Conservation (phyloP, 1,284 basidiomycete species). For the Naganishia sp. region DNA sequence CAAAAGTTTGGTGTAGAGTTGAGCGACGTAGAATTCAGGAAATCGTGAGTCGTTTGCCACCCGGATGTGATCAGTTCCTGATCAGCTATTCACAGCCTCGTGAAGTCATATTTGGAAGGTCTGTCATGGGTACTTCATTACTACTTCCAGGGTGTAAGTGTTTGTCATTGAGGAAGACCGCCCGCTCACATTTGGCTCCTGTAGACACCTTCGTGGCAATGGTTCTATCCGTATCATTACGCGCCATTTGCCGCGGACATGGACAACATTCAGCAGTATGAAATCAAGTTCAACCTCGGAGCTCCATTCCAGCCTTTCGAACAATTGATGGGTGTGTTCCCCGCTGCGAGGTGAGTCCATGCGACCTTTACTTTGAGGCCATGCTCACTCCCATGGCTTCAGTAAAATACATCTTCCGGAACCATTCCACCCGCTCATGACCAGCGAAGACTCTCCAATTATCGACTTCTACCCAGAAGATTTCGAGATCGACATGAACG, state of each 20-base stretch:
- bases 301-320: slow-evolving; percentile 95
- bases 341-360: slow-evolving; percentile 72
- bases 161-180: slow-evolving; percentile 7
- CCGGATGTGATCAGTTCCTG: not conserved
- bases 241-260: slow-evolving; percentile 98
- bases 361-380: not conserved
- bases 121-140: slow-evolving; percentile 95
- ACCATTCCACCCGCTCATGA: slow-evolving; percentile 88
- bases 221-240: slow-evolving; percentile 99
- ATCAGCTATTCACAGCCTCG: slow-evolving; percentile 62
- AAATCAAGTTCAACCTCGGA: slow-evolving; percentile 72
- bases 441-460: slow-evolving; percentile 81
- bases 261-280: slow-evolving; percentile 72
- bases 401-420: slow-evolving; percentile 85
- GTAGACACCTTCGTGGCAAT: slow-evolving; percentile 95
- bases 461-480: slow-evolving; percentile 92
- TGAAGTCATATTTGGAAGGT: slow-evolving; percentile 85
- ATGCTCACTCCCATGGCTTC: slow-evolving; percentile 24
- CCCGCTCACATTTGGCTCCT: slow-evolving; percentile 20
- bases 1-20: slow-evolving; percentile 86
- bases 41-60: slow-evolving; percentile 60
- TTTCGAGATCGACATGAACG: slow-evolving; percentile 99
- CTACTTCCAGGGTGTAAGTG: slow-evolving; percentile 92
- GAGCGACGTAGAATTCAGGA: slow-evolving; percentile 71
- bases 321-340: slow-evolving; percentile 97